A percentile compares a stretch with the other conserved stretches of the same genome.
These are phyloP conservation scores for Penicillium crustosum DNA, from an alignment of 2,329 filamentous ascomycete species.

Conservation along the genomic window DNA sequence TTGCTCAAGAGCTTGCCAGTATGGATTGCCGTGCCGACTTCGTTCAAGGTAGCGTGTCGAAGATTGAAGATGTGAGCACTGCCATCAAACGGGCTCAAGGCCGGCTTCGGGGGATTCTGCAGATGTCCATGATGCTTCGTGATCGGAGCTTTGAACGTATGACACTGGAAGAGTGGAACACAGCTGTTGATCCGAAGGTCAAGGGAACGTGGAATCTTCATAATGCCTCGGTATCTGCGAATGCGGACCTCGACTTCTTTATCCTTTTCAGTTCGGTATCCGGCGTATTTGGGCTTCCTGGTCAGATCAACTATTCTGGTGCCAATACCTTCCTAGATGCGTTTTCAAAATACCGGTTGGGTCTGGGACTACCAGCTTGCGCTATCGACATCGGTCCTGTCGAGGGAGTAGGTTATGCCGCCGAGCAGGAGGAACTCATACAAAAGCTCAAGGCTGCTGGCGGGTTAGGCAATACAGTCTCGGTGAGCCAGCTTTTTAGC, in stretches of 20 bases:
- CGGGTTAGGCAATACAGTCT: not conserved
- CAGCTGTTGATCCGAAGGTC: conserved; percentile 20
- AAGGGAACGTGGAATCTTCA: conserved; percentile 23
- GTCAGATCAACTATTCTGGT: conserved; percentile 39
- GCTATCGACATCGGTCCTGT: conserved; percentile 4
- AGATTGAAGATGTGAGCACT: conserved; percentile 18
- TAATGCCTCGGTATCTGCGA: not conserved
- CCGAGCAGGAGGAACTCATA: not conserved
- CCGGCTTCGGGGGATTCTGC: conserved; percentile 25
- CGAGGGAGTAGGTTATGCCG: conserved; percentile 3
- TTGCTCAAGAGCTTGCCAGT: conserved; percentile 25
- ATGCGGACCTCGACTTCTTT: conserved; percentile 43
- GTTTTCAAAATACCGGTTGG: conserved; percentile 3
- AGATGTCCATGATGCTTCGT: conserved; percentile 28
- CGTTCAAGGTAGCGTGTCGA: conserved; percentile 23
- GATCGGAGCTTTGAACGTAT: conserved; percentile 12
- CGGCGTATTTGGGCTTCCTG: conserved; percentile 31
- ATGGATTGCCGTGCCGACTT: conserved; percentile 23
- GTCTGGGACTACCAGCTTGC: not conserved
- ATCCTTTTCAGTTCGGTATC: conserved; percentile 40
- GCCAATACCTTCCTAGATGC: conserved; percentile 40
- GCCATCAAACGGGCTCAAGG: conserved; percentile 13
- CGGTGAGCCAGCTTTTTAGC: not conserved
- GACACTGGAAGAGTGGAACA: conserved; percentile 16
- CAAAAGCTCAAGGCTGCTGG: not conserved